These are phyloP conservation scores for Eimeria nieschulzi DNA, from an alignment of 169 alveolate species.

Conservation along the genomic window DNA sequence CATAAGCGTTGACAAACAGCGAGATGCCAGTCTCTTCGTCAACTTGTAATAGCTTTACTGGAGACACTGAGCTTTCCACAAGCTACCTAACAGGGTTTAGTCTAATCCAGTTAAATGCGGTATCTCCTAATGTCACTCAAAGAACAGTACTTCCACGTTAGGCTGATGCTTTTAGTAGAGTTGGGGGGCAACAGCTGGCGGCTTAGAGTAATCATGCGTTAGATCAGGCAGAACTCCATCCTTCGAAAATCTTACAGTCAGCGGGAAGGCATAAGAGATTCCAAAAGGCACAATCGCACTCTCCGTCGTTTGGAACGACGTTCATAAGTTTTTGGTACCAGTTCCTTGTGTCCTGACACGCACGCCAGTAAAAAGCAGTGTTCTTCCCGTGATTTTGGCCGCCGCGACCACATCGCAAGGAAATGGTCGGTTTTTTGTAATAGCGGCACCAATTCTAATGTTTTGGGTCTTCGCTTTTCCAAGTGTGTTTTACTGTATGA, in stretches of 20 bases:
- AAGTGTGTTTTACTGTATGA: too few relatives aligned
- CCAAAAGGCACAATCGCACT: conserved; percentile 62
- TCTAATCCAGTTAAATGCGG: background rate
- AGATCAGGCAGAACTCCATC: background rate
- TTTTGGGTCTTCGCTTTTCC: too few relatives aligned
- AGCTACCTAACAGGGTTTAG: background rate
- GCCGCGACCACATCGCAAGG: too few relatives aligned
- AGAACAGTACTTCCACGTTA: too few relatives aligned
- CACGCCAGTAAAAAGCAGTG: background rate
- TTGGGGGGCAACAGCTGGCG: too few relatives aligned
- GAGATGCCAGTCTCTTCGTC: background rate
- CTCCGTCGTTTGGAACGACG: conserved; percentile 60
- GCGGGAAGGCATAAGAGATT: conserved; percentile 55
- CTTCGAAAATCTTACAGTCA: conserved; percentile 26
- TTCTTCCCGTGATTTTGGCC: too few relatives aligned
- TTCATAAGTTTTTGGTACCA: conserved; percentile 59
- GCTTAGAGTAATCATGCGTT: too few relatives aligned
- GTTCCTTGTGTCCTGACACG: conserved; percentile 44
- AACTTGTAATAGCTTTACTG: background rate
- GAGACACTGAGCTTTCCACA: background rate
- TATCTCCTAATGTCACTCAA: too few relatives aligned
- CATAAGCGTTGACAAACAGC: background rate
- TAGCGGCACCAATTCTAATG: too few relatives aligned
- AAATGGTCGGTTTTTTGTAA: too few relatives aligned
- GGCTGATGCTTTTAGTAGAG: too few relatives aligned